Conservation (phyloP, 768 basidiomycete species). For the Pisolithus albus region DNA sequence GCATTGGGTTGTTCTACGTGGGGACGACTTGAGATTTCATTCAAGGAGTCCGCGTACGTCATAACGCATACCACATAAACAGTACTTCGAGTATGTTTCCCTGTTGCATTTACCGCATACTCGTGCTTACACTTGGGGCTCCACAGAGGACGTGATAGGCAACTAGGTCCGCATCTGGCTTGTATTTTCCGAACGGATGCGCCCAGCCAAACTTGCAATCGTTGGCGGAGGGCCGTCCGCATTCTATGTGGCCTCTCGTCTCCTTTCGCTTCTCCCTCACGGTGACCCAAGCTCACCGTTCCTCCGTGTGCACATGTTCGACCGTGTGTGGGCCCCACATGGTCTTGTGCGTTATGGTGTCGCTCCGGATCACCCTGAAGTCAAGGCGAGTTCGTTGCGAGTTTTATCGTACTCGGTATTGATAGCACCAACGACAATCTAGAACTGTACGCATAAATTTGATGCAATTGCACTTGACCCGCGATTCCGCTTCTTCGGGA, state of each 20-base stretch:
- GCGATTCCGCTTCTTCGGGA: slow-evolving; percentile 87
- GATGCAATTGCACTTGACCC: slow-evolving; percentile 72
- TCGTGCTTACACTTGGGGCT: too few relatives aligned
- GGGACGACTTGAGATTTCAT: not conserved
- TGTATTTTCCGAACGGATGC: not conserved
- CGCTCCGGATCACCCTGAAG: slow-evolving; percentile 97
- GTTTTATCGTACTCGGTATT: not conserved
- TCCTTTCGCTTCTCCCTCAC: slow-evolving; percentile 58
- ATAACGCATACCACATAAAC: too few relatives aligned
- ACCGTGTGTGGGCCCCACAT: slow-evolving; percentile 90
- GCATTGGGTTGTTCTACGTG: slow-evolving; percentile 38
- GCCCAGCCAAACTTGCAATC: slow-evolving; percentile 72
- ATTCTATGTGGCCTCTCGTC: slow-evolving; percentile 85
- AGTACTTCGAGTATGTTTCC: too few relatives aligned
- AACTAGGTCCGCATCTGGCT: too few relatives aligned
- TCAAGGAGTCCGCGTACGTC: too few relatives aligned
- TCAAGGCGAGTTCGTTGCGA: slow-evolving; percentile 53
- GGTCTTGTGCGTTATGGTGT: slow-evolving; percentile 95
- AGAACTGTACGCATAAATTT: slow-evolving; percentile 98
- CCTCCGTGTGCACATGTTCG: slow-evolving; percentile 77
- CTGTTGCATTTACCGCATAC: too few relatives aligned
- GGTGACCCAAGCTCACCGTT: slow-evolving; percentile 25
- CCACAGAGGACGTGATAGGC: too few relatives aligned
- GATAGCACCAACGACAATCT: slow-evolving; percentile 7
- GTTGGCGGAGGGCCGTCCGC: slow-evolving; percentile 95